A percentile compares a stretch with the other conserved stretches of the same genome.
These are phyloP conservation scores for Aurantiochytrium sp. DNA, from an alignment of 108 stramenopile species.

Conservation along the genomic window DNA sequence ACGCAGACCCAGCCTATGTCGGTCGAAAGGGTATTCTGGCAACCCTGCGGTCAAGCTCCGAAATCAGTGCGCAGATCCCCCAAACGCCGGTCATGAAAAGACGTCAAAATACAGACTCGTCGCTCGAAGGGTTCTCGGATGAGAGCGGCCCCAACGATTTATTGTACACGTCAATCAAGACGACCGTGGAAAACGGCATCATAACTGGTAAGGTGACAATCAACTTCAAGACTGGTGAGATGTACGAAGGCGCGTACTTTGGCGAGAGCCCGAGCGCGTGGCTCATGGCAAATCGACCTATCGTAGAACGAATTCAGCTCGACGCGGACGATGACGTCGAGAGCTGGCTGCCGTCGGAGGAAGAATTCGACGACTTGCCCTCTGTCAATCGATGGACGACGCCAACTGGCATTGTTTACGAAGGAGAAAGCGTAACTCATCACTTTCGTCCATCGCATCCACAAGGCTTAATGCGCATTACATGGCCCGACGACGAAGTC, in stretches of 20 bases:
- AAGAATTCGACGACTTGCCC: background rate
- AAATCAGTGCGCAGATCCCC: background rate
- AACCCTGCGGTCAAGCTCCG: background rate
- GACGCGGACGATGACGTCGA: background rate
- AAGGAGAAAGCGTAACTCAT: background rate
- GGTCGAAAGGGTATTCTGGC: background rate
- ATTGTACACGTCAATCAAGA: background rate
- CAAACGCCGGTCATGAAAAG: background rate
- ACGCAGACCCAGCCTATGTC: background rate
- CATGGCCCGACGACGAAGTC: background rate
- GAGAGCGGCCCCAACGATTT: background rate
- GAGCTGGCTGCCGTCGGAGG: background rate
- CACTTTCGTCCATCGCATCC: background rate
- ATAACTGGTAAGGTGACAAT: background rate
- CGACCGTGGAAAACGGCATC: background rate
- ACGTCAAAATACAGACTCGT: background rate
- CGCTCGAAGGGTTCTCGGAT: background rate
- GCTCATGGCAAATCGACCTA: background rate
- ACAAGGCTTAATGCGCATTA: background rate
- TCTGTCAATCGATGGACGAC: background rate
- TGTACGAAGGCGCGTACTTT: background rate
- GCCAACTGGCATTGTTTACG: background rate
- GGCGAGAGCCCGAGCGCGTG: background rate
- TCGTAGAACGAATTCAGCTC: background rate
- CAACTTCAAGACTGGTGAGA: background rate